Base-by-base conservation (phyloP, 2,329 filamentous ascomycete genomes). In the Cryphonectria japonica region DNA sequence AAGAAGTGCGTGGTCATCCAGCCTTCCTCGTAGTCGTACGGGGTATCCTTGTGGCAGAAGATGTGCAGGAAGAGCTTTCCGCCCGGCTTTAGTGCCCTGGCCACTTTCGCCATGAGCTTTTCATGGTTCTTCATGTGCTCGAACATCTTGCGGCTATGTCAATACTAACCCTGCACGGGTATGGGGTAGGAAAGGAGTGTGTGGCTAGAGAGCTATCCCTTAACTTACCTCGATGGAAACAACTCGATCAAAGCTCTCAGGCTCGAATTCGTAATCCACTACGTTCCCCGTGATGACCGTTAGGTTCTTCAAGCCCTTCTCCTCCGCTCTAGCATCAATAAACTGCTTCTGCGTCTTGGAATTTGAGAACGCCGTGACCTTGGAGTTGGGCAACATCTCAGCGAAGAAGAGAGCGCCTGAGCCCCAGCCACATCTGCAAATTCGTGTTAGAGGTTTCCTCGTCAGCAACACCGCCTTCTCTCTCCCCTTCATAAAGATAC, bases 111-210 rank as follows among this genome's bases (percentile, higher is more conserved):
- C 81, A 93, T 87, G 34, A 93, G 85, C 16, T 88, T 81, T 73
- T 90, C 86, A 79, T 93, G 92, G 79, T 93, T 93, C 78, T 93
- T 93, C 90, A 93, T 92, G 79, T 93, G 91, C 78, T 93, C 91
- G 76, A 93, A 92, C 16, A 93, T 83, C 84, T 92, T 46, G 9
- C 13, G 22, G 54, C 41, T 11, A 22, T 52, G 22, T 46, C 11
- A 43, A 19, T 1, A 6, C 14, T 19, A 11, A 37, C n/a, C n/a
- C 26, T 65, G 16, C 50, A 19, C n/a, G 26, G 26, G 29, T 3
- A 32, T 3, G 22, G 19, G 39, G 54, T 57, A 3, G 60, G 14
- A 75, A 68, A 68, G 64, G n/a, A 66, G 43, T 2, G 5, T 37
- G 65, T 14, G 13, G 29, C 22, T 29, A 50, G 16, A 50, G 22